These are phyloP conservation scores for Ophioceras dolichostomum DNA, from an alignment of 2,329 filamentous ascomycete genomes.

Conservation along the genomic window DNA sequence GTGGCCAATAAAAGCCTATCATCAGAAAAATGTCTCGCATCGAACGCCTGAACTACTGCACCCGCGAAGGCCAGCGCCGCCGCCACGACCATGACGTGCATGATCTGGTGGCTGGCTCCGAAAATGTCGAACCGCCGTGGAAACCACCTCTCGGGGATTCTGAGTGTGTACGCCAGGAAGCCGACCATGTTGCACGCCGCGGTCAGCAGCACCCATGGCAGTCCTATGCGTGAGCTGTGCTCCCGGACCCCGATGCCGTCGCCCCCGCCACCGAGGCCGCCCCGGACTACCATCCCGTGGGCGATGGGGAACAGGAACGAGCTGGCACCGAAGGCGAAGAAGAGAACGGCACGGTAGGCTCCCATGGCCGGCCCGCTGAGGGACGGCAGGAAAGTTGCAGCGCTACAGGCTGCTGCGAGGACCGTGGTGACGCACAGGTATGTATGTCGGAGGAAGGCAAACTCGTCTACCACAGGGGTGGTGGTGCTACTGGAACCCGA, in stretches of 20 bases:
- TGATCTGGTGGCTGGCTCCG: conserved; percentile 34
- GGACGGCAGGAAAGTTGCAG: conserved; percentile 19
- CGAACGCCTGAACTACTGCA: conserved; percentile 13
- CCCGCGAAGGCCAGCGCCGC: conserved; percentile 23
- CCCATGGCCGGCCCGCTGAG: conserved; percentile 21
- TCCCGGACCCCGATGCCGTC: conserved; percentile 6
- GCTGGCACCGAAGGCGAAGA: conserved; percentile 23
- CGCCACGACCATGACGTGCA: conserved; percentile 32
- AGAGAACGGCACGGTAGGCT: conserved; percentile 25
- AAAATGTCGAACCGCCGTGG: conserved; percentile 30
- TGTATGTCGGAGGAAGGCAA: conserved; percentile 12
- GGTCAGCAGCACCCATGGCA: conserved; percentile 24
- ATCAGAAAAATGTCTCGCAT: conserved; percentile 1
- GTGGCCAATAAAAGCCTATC: too few relatives aligned
- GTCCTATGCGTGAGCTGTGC: conserved; percentile 23
- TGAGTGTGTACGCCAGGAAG: conserved; percentile 21
- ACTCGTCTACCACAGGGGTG: not conserved
- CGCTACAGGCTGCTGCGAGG: conserved; percentile 22
- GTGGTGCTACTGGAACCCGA: not conserved
- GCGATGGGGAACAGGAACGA: conserved; percentile 26
- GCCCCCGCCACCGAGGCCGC: conserved; percentile 12
- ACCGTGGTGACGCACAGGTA: conserved; percentile 23
- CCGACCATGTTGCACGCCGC: conserved; percentile 24
- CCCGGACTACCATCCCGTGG: conserved; percentile 21
- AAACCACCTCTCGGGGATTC: conserved; percentile 29